phyloP scores from a whole-genome alignment of 1,139 yeast species.

The Lizanozyma gosingica region DNA sequence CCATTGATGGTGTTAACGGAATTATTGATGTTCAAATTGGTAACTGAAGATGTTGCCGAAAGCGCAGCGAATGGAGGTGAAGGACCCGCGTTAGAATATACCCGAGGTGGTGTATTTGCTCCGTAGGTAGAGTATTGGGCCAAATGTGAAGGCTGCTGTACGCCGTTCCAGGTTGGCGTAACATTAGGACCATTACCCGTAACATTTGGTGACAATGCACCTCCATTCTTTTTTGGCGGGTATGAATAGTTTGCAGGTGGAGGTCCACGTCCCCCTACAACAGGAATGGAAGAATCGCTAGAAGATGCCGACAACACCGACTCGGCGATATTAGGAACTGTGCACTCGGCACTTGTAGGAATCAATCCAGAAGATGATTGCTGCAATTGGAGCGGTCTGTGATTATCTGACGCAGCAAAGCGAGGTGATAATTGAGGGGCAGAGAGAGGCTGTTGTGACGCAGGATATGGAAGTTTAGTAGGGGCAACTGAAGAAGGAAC shows the following conservation, averaged over 20 bases:
- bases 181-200: background rate
- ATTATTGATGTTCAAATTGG: conserved; percentile 21
- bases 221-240: conserved; percentile 2
- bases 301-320: conserved; percentile 1
- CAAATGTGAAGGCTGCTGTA: too few relatives aligned
- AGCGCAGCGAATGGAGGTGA: conserved; percentile 26
- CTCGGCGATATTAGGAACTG: background rate
- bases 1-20: background rate
- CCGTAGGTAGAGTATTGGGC: background rate
- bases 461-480: background rate
- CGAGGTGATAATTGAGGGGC: background rate
- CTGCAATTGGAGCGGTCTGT: background rate
- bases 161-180: background rate
- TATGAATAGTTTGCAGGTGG: conserved; percentile 11
- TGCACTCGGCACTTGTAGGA: background rate
- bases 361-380: background rate
- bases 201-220: conserved; percentile 7
- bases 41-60: conserved; percentile 31
- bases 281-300: conserved; percentile 1
- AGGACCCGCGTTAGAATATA: conserved; percentile 2
- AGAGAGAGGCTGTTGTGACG: background rate
- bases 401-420: background rate
- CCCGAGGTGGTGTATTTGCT: background rate
- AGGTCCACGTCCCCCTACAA: conserved; percentile 6
- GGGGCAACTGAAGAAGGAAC: background rate